Conservation (phyloP, 2,329 filamentous ascomycete species). For the Alternaria sp. region DNA sequence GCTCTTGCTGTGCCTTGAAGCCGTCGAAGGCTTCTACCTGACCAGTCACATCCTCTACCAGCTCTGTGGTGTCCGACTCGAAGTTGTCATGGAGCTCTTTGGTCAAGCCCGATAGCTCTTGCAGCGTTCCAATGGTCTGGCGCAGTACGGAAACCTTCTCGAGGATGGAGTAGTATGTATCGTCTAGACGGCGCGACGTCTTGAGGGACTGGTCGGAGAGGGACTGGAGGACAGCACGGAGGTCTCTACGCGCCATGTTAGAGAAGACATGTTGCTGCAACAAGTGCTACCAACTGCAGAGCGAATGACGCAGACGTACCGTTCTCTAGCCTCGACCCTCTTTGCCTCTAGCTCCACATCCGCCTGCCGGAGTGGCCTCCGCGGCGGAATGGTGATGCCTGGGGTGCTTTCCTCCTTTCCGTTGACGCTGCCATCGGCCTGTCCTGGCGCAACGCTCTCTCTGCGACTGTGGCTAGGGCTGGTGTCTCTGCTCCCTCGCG, state of each 20-base stretch:
- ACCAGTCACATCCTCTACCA: conserved; percentile 66
- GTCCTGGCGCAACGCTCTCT: conserved; percentile 32
- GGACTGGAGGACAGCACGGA: conserved; percentile 51
- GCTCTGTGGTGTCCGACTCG: conserved; percentile 64
- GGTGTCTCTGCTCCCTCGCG: conserved; percentile 40
- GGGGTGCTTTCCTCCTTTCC: conserved; percentile 16
- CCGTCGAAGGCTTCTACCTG: conserved; percentile 69
- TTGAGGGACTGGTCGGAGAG: conserved; percentile 68
- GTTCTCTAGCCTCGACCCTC: conserved; percentile 47
- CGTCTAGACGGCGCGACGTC: conserved; percentile 72
- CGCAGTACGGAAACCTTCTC: conserved; percentile 72
- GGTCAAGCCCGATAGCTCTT: conserved; percentile 71
- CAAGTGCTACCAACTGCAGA: not conserved
- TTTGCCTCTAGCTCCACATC: conserved; percentile 51
- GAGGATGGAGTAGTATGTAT: conserved; percentile 76
- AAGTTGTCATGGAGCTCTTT: conserved; percentile 68
- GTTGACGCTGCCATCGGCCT: conserved; percentile 16
- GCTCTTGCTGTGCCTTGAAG: conserved; percentile 71
- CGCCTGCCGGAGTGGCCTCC: conserved; percentile 46
- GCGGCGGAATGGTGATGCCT: conserved; percentile 26
- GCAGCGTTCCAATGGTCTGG: conserved; percentile 69
- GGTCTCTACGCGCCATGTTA: conserved; percentile 45
- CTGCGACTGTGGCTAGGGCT: conserved; percentile 43
- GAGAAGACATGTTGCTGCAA: not conserved
- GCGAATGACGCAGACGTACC: conserved; percentile 35